Evolutionary conservation across 306 rosid genomes (phyloP).

Genomic region (Trifolium fragiferum): DNA sequence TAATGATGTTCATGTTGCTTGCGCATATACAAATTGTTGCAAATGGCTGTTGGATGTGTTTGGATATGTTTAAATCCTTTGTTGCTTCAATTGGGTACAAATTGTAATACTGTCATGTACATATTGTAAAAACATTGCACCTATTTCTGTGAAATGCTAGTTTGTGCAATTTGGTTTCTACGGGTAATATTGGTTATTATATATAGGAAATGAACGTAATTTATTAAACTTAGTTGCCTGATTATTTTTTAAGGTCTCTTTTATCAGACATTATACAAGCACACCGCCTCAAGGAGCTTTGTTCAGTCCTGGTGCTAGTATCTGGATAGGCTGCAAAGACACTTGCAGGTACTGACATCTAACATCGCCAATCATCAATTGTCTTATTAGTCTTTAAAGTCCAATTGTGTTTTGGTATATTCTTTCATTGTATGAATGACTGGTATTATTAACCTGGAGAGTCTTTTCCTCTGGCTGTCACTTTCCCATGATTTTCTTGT

Average conservation of each 20-base stretch:
- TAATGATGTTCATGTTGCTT: neutral
- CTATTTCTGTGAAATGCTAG: neutral
- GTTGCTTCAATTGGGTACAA: neutral
- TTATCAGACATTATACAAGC: constrained; percentile 95
- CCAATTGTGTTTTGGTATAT: constrained; percentile 18
- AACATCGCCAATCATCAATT: constrained; percentile 6
- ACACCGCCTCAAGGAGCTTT: constrained; percentile 90
- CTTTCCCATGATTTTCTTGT: constrained; percentile 7
- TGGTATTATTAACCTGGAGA: constrained; percentile 30
- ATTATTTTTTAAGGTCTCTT: constrained; percentile 74
- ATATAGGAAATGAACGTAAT: constrained; percentile 25
- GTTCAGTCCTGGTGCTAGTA: constrained; percentile 84
- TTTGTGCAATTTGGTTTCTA: neutral
- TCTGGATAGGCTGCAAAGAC: constrained; percentile 86
- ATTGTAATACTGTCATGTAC: too few relatives aligned
- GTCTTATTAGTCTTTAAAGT: constrained; percentile 16
- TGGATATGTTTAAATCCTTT: neutral
- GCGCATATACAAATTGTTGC: neutral
- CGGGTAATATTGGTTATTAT: constrained; percentile 15
- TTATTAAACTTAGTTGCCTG: constrained; percentile 43
- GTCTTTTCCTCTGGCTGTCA: neutral
- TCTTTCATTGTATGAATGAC: constrained; percentile 11
- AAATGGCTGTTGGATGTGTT: neutral
- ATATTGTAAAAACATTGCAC: too few relatives aligned
- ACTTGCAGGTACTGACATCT: constrained; percentile 65